Conservation (phyloP, 257 asterid genomes). For the Fraxinus anomala region DNA sequence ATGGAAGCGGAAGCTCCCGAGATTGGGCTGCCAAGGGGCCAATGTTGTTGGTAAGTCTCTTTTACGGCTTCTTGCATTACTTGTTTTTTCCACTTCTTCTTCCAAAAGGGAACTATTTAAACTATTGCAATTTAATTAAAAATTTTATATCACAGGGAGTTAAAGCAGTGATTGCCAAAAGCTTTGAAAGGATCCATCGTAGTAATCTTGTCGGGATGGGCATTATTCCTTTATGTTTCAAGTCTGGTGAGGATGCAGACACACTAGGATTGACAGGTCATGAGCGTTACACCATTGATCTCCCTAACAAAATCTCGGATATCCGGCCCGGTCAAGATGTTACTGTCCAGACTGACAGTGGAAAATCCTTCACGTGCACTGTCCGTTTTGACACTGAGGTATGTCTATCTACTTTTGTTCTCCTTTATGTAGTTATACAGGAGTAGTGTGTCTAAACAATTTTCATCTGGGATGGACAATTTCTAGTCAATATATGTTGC, state of each 20-base stretch:
- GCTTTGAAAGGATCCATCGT: slow-evolving; percentile 94
- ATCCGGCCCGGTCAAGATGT: slow-evolving; percentile 93
- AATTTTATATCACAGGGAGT: slow-evolving; percentile 58
- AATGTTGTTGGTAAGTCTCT: slow-evolving; percentile 69
- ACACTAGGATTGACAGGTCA: slow-evolving; percentile 85
- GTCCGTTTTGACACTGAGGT: slow-evolving; percentile 95
- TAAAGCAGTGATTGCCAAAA: slow-evolving; percentile 91
- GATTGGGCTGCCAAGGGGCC: slow-evolving; percentile 99
- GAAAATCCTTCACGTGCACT: slow-evolving; percentile 83
- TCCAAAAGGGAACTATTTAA: neutral
- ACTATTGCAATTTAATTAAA: neutral
- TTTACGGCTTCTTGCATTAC: neutral
- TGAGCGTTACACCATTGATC: slow-evolving; percentile 85
- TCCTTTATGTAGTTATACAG: neutral
- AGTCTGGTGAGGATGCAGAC: slow-evolving; percentile 95
- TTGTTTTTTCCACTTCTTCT: neutral
- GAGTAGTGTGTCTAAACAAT: neutral
- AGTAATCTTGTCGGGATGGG: slow-evolving; percentile 98
- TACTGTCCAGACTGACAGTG: slow-evolving; percentile 64
- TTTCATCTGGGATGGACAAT: neutral
- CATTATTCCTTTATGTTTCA: slow-evolving; percentile 85
- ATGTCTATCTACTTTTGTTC: slow-evolving; percentile 15
- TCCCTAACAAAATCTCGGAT: slow-evolving; percentile 68
- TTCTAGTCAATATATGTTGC: neutral
- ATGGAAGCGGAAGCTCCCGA: slow-evolving; percentile 97